Evolutionary conservation across 2,329 filamentous ascomycete genomes (phyloP), one percentile per base, ranked within the genome.

Genomic region (Beauveria australis): DNA sequence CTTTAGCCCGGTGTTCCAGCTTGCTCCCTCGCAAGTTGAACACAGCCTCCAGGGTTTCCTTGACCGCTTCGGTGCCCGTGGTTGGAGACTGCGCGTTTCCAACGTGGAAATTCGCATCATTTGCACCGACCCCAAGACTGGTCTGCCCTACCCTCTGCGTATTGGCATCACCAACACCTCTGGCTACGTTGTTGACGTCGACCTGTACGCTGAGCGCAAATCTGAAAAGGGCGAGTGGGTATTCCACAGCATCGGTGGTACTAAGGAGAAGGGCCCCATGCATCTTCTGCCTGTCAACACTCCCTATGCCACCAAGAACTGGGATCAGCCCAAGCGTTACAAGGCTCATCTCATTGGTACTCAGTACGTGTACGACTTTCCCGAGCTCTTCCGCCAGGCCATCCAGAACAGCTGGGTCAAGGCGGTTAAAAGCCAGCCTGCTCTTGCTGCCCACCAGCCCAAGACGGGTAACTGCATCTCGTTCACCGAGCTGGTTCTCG

Each of bases 311-410:
- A 97, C 93, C 71, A 99, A 99, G 86, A 95, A 97, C 76, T 96
- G 92, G 81, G 84, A 99, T 63, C 94, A 99, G 79, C 94, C 94
- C 64, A 97, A 97, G 87, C 87, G 94, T 69, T 97, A 99, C 87
- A 97, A 96, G 88, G 94, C 94, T 67, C 94, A 99, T 74, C 81
- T 97, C 64, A 97, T 99, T 92, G 94, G 94, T 65, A 99, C 94
- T 30, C 94, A 99, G 77, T 99, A 97, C 73, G 94, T 97, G 59
- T 99, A 99, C 74, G 94, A 99, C 76, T 99, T 99, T 88, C 94
- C 94, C 33, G 94, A 99, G 82, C 87, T 99, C 53, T 99, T 99
- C 89, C 87, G 94, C 71, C 94, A 97, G 77, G 92, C 94, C 49
- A 91, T 96, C 72, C 92, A 97, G 79, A 97, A 97, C 81, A 89